A percentile compares a stretch with the other conserved stretches of the same genome.
phyloP scores from a whole-genome alignment of 225 moss, liverwort and hornwort species.

The Anthoceros angustus region DNA sequence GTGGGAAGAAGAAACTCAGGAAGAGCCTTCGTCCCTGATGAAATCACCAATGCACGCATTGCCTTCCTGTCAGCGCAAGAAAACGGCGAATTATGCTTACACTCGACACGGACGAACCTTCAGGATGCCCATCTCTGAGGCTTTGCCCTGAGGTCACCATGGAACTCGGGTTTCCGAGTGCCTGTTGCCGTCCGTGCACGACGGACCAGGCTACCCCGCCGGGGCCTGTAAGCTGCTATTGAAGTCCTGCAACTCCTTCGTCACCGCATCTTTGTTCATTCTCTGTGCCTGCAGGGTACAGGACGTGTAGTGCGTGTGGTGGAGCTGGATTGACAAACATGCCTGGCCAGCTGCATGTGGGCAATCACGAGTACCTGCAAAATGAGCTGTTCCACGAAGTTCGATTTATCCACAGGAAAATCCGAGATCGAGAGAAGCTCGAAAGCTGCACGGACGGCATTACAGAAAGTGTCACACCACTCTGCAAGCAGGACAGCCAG shows the following conservation, averaged over 20 bases:
- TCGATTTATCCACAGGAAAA: constrained; percentile 87
- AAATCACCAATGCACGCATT: neutral
- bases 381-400: constrained; percentile 93
- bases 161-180: neutral
- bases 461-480: neutral
- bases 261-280: constrained; percentile 1
- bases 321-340: neutral
- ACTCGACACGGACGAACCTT: neutral
- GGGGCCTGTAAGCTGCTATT: neutral
- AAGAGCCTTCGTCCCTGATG: no score
- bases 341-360: neutral
- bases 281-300: neutral
- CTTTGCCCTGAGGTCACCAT: neutral
- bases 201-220: neutral
- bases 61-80: no score
- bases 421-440: constrained; percentile 90
- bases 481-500: neutral
- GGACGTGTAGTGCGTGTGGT: neutral
- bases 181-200: neutral
- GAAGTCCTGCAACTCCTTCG: neutral
- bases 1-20: neutral
- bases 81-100: no score
- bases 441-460: constrained; percentile 46
- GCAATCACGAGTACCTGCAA: constrained; percentile 39
- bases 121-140: neutral